Percentiles rank a stretch among this genome's conserved stretches.
These are phyloP conservation scores for Candida sonorensis DNA, from an alignment of 805 yeast species.

Conservation along the genomic window DNA sequence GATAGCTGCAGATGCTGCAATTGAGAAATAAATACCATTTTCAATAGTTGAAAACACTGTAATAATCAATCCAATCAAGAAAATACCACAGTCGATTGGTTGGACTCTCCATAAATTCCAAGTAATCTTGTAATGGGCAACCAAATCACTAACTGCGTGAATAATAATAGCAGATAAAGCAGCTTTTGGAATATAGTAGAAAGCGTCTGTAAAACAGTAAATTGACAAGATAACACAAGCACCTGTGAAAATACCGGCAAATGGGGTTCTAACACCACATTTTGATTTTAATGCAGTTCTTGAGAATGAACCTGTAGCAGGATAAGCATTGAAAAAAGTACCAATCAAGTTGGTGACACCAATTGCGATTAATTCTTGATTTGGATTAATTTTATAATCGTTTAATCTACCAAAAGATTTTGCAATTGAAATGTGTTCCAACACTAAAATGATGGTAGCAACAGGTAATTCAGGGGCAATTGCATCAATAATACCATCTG, in stretches of 20 bases:
- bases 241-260: slow-evolving; percentile 89
- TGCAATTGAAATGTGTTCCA: slow-evolving; percentile 91
- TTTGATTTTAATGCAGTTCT: slow-evolving; percentile 92
- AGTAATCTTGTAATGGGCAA: slow-evolving; percentile 62
- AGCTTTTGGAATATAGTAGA: slow-evolving; percentile 87
- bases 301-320: slow-evolving; percentile 93
- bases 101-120: slow-evolving; percentile 63
- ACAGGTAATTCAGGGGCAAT: slow-evolving; percentile 81
- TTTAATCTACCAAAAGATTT: slow-evolving; percentile 91
- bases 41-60: slow-evolving; percentile 78
- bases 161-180: slow-evolving; percentile 82
- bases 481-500: slow-evolving; percentile 48
- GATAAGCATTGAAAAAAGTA: slow-evolving; percentile 88
- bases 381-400: slow-evolving; percentile 85
- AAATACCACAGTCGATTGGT: slow-evolving; percentile 71
- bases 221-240: slow-evolving; percentile 81
- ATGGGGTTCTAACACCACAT: slow-evolving; percentile 92
- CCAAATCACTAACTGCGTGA: slow-evolving; percentile 85
- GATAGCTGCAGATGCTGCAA: slow-evolving; percentile 73
- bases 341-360: slow-evolving; percentile 89
- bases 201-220: slow-evolving; percentile 75
- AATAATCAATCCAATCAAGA: slow-evolving; percentile 63
- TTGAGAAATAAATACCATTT: slow-evolving; percentile 85
- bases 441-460: slow-evolving; percentile 69
- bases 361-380: slow-evolving; percentile 90